Percentiles rank a stretch among this genome's conserved stretches.
phyloP scores from a whole-genome alignment of 2,329 filamentous ascomycete genomes.

The Aschersonia sp. region DNA sequence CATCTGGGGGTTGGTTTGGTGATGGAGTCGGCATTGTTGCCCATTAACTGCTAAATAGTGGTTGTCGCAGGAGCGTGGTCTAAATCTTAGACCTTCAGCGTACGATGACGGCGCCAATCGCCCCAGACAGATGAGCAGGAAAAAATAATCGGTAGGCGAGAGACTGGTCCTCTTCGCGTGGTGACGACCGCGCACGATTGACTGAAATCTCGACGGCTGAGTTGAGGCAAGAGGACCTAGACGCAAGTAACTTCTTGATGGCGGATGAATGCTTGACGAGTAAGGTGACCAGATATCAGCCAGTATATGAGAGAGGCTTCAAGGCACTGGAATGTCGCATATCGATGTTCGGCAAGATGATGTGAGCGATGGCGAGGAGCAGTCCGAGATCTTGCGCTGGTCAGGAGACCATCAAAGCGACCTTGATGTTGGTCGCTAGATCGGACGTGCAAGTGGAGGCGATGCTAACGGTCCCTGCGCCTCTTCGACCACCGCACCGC shows the following conservation, averaged over 20 bases:
- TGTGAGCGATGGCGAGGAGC: background rate
- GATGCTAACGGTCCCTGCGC: background rate
- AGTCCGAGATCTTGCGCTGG: background rate
- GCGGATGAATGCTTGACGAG: no score
- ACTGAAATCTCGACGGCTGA: no score
- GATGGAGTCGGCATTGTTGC: conserved; percentile 31
- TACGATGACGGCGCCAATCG: background rate
- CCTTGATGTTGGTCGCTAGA: background rate
- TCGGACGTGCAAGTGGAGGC: background rate
- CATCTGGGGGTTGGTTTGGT: conserved; percentile 22
- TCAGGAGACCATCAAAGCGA: background rate
- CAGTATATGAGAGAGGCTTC: background rate
- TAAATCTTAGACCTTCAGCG: no score
- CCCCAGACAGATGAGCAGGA: no score
- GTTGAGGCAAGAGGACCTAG: no score
- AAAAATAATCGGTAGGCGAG: no score
- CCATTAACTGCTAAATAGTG: background rate
- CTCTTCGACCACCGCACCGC: no score
- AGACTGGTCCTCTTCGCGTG: no score
- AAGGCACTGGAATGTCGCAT: background rate
- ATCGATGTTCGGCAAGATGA: conserved; percentile 2
- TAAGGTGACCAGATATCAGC: background rate
- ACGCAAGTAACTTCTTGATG: no score
- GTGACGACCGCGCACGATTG: no score
- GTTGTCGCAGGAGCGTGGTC: background rate